Percentiles rank a stretch among this genome's conserved stretches.
Conservation (phyloP, 495 filamentous ascomycete genomes). For the Talaromyces trachyspermus region DNA sequence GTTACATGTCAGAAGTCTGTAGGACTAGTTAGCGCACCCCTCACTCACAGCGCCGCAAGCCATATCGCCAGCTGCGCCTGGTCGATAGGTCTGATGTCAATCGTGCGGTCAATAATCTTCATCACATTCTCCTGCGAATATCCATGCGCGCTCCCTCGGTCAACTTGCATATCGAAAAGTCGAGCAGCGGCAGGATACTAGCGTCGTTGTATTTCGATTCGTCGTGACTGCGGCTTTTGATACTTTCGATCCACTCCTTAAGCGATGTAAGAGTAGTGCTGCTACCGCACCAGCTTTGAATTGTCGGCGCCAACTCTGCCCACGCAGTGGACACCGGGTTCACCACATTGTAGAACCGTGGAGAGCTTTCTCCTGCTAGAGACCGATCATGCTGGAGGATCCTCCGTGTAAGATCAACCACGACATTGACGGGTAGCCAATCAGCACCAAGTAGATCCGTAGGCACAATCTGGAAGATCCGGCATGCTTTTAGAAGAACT, state of each 20-base stretch:
- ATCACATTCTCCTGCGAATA: background rate
- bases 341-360: conserved; percentile 1
- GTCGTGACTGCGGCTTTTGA: background rate
- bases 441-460: background rate
- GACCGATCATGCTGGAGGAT: background rate
- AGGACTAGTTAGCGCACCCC: too few relatives aligned
- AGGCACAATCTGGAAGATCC: background rate
- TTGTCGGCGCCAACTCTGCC: background rate
- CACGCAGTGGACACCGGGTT: background rate
- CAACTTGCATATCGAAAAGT: background rate
- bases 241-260: background rate
- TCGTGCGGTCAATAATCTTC: background rate
- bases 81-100: background rate
- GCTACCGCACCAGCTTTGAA: background rate
- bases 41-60: background rate
- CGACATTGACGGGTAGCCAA: background rate
- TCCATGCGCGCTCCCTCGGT: background rate
- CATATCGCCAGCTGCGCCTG: background rate
- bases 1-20: too few relatives aligned
- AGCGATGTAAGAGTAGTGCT: background rate
- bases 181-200: background rate
- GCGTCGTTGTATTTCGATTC: background rate
- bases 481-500: background rate
- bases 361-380: background rate
- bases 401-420: background rate